Base-by-base conservation (phyloP, 2,329 filamentous ascomycete genomes). In the Fusarium xylarioides region DNA sequence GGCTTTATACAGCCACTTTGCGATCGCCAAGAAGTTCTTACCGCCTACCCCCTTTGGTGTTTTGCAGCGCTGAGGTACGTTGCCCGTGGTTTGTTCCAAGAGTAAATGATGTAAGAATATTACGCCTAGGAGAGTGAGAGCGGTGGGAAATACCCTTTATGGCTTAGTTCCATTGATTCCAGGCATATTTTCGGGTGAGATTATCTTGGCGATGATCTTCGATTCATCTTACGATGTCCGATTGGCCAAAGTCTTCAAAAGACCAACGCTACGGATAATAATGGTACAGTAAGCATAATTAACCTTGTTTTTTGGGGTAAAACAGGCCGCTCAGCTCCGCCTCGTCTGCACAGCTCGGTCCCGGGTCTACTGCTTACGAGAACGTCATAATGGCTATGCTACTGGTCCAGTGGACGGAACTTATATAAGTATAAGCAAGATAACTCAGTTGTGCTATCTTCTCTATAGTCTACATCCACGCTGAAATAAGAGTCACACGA, bases 161-260 rank as follows among this genome's bases (percentile, higher is more conserved):
- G 16, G 47, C 16, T 2, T 50, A 50, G 47, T 1, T 23, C 28
- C 7, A 12, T 23, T 18, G 15, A 11, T n/a, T 7, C 46, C 21
- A 32, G 15, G 47, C 11, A 14, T 47, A 23, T 23, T 19, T 5
- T 50, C 11, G 16, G 0, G 8, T 23, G 11, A 18, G 11, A 49
- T 32, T 4, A 11, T 10, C 15, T n/a, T 49, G 28, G 28, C 16
- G 47, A 34, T 14, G 21, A 34, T 50, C 47, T 18, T 23, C 21
- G 5, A 19, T 23, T 14, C 1, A 10, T 19, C 7, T 7, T 4
- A 0, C 14, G 11, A 19, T 7, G 21, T 2, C 47, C 8, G 15
- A 34, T 34, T 50, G 30, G 47, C 4, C 2, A 23, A 10, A 5
- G 12, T 10, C 11, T 7, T 3, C 0, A 5, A 7, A 7, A 4